phyloP scores from a whole-genome alignment of 148 eudicot species.

The Vaccinium corymbosum region DNA sequence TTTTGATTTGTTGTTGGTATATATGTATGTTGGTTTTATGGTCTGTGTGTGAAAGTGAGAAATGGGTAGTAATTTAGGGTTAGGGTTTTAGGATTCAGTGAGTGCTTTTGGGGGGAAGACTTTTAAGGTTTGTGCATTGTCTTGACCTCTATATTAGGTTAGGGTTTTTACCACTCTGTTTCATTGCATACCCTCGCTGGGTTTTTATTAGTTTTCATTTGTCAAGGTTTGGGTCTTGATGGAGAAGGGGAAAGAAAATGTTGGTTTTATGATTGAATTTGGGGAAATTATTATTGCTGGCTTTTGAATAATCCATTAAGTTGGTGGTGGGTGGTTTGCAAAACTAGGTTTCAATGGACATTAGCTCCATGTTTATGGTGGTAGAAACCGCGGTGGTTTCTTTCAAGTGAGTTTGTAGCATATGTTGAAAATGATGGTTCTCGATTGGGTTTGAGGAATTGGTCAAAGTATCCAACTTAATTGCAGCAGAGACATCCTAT shows the following conservation, averaged over 20 bases:
- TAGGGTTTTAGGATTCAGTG: constrained; percentile 24
- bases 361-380: constrained; percentile 7
- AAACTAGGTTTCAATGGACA: not conserved
- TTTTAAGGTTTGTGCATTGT: constrained; percentile 23
- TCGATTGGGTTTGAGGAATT: constrained; percentile 16
- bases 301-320: not conserved
- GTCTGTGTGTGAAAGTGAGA: constrained; percentile 22
- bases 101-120: constrained; percentile 13
- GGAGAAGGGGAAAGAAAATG: not conserved
- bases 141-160: constrained; percentile 15
- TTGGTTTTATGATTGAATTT: constrained; percentile 6
- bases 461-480: not conserved
- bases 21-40: constrained; percentile 13
- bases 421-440: not conserved
- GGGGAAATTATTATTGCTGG: not conserved
- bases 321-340: not conserved
- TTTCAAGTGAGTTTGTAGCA: constrained; percentile 2
- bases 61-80: constrained; percentile 20
- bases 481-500: not conserved
- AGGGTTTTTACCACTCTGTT: constrained; percentile 7
- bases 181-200: constrained; percentile 5
- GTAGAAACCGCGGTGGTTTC: constrained; percentile 4
- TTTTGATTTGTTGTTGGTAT: constrained; percentile 7
- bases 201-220: constrained; percentile 2
- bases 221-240: not conserved